Evolutionary conservation across 768 basidiomycete species (phyloP), one percentile per base, ranked within the genome.

Genomic region (Podaxis rugospora): DNA sequence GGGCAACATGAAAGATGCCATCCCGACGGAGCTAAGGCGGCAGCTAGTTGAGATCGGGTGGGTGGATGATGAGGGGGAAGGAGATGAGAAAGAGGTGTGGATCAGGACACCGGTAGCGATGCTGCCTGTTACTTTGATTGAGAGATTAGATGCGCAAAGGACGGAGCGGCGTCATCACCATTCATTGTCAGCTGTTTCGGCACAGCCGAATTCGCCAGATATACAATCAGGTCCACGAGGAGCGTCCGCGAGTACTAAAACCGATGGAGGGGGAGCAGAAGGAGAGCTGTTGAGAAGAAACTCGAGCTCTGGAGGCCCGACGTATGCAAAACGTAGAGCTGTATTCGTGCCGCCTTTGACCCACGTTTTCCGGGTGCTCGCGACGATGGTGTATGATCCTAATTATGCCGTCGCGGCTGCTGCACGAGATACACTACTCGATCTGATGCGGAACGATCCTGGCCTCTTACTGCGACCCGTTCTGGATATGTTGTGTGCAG

Each of bases 371-470:
- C 81, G 81, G 3, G 75, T 76, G 4, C 72, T 93, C 27, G 78
- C 83, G 2, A 67, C 72, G 0, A 70, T 90, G 63, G 76, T 82
- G 4, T 78, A 76, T 46, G 87, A 90, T 65, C 55, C 73, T 32
- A 80, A 85, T 67, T 75, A 83, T 62, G 66, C 70, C 3, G 78
- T 91, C 27, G 81, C 87, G 10, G 79, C 76, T 28, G 75, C 82
- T 2, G 85, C 90, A 21, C 80, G 85, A 46, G 77, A 77, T 27
- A 74, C 82, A 4, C 67, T 91, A 44, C 65, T 88, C 14, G 86
- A 89, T 61, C 71, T 88, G 51, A 86, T 92, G 83, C 81, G 89
- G 21, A 88, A 90, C 66, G 90, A 93, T 65, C 86, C 90, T 4
- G 77, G 78, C 14, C 74, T 90, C n/a, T 73, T 92, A 28, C 76